Conservation (phyloP, 1,284 basidiomycete species). For the Binderoboletus segoi region DNA sequence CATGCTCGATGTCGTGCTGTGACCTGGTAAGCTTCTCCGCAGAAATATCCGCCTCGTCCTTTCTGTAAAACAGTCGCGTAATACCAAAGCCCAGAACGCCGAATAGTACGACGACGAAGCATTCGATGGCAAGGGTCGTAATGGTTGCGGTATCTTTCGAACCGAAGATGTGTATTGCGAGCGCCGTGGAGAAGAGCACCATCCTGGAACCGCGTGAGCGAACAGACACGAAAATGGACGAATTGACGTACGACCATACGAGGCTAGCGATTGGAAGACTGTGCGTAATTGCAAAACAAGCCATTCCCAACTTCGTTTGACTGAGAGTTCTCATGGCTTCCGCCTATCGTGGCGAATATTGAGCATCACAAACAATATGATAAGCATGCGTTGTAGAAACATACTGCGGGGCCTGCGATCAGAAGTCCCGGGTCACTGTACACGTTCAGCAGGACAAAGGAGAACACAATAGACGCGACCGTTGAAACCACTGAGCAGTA, state of each 20-base stretch:
- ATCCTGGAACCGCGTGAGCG: slow-evolving; percentile 7
- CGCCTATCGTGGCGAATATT: background rate
- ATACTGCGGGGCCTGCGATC: slow-evolving; percentile 9
- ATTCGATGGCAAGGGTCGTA: slow-evolving; percentile 12
- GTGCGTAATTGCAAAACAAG: slow-evolving; percentile 17
- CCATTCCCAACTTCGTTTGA: slow-evolving; percentile 13
- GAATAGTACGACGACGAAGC: slow-evolving; percentile 7
- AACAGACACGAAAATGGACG: background rate
- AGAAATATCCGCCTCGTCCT: background rate
- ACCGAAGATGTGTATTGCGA: slow-evolving; percentile 16
- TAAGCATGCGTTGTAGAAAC: background rate
- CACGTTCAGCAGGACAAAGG: slow-evolving; percentile 19
- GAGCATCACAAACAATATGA: background rate
- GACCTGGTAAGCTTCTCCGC: background rate
- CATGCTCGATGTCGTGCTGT: background rate
- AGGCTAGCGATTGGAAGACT: slow-evolving; percentile 20
- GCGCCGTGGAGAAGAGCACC: slow-evolving; percentile 11
- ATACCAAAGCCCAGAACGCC: background rate
- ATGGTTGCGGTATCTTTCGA: background rate
- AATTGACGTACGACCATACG: slow-evolving; percentile 24
- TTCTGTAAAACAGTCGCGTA: slow-evolving; percentile 8
- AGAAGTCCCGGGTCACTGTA: slow-evolving; percentile 17
- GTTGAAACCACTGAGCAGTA: slow-evolving; percentile 18
- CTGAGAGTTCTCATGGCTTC: slow-evolving; percentile 10
- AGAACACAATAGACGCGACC: slow-evolving; percentile 20